Evolutionary conservation across 345 rosid genomes (phyloP).

Genomic region (Eucalyptus curtisii): DNA sequence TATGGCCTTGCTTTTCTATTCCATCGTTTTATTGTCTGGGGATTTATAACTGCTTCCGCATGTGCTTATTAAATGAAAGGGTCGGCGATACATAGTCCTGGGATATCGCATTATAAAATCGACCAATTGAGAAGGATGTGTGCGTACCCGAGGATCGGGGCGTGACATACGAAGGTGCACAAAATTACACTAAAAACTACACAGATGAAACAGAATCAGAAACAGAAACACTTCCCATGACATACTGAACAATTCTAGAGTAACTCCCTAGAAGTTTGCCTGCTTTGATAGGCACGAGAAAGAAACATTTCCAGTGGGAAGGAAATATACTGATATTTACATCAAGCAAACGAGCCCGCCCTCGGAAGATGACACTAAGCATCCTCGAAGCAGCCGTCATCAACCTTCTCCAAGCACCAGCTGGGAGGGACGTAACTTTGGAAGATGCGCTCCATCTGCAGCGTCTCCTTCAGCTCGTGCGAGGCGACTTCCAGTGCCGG

Average conservation of each 20-base stretch:
- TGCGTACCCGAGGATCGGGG: too few relatives aligned
- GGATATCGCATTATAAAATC: too few relatives aligned
- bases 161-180: too few relatives aligned
- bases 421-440: slow-evolving; percentile 42
- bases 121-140: too few relatives aligned
- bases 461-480: slow-evolving; percentile 47
- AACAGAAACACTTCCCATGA: background rate
- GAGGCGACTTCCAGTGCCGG: slow-evolving; percentile 65
- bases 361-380: slow-evolving; percentile 37
- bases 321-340: background rate
- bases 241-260: background rate
- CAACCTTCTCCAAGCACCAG: slow-evolving; percentile 55
- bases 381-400: slow-evolving; percentile 43
- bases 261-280: background rate
- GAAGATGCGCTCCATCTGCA: slow-evolving; percentile 45
- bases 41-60: too few relatives aligned
- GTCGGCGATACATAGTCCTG: too few relatives aligned
- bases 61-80: too few relatives aligned
- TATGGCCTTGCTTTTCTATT: too few relatives aligned
- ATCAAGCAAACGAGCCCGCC: slow-evolving; percentile 17
- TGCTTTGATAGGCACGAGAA: background rate
- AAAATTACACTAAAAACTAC: background rate
- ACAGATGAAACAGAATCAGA: background rate
- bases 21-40: too few relatives aligned
- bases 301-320: background rate